phyloP scores from a whole-genome alignment of 2,329 filamentous ascomycete genomes.

The Sporothrix luriei region DNA sequence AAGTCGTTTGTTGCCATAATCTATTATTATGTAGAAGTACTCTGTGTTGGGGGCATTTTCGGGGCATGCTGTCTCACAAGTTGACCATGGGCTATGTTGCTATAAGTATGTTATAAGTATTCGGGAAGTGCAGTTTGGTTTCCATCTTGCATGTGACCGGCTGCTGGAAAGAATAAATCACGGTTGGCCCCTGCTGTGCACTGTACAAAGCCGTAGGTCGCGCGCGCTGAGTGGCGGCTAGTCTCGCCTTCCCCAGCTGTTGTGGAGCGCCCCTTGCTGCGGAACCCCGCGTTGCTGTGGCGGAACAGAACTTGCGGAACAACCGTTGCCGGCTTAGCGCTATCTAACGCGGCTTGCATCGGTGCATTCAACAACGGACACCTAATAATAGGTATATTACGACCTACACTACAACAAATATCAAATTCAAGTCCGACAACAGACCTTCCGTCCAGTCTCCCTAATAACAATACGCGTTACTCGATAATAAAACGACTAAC shows the following conservation, averaged over 20 bases:
- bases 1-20: background rate
- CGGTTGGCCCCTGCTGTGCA: no score
- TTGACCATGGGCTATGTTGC: no score
- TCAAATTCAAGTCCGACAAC: no score
- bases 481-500: no score
- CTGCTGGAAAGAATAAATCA: no score
- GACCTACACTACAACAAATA: background rate
- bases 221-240: background rate
- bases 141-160: background rate
- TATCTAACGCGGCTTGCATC: constrained; percentile 1
- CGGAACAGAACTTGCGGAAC: constrained; percentile 18
- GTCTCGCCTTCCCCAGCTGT: background rate
- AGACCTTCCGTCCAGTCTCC: no score
- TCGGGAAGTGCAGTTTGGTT: background rate
- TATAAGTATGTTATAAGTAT: no score
- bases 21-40: no score
- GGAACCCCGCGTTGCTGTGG: constrained; percentile 15
- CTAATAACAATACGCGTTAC: no score
- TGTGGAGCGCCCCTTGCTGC: background rate
- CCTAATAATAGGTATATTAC: no score
- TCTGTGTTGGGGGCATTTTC: background rate
- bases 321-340: background rate
- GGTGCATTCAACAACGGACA: background rate
- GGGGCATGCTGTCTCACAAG: background rate
- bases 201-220: no score